A percentile compares a stretch with the other conserved stretches of the same genome.
Evolutionary conservation across 768 basidiomycete genomes (phyloP).

Genomic region (Stropharia rugosoannulata): DNA sequence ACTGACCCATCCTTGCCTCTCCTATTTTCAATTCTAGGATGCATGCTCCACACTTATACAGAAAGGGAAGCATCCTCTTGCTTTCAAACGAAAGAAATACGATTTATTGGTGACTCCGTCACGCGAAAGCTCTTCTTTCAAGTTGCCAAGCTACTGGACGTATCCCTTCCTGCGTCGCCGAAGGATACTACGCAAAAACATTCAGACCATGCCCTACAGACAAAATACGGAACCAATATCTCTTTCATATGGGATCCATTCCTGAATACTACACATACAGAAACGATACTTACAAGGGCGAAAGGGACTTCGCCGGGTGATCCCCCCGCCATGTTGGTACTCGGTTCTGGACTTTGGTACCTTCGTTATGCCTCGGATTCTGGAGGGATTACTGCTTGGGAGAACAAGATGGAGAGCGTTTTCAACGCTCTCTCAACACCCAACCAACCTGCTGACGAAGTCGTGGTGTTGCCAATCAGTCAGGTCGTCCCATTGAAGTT

Average conservation of each 20-base stretch:
- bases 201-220: conserved; percentile 52
- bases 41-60: conserved; percentile 72
- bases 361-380: conserved; percentile 71
- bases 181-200: conserved; percentile 67
- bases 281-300: conserved; percentile 36
- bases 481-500: conserved; percentile 68
- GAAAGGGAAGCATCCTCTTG: conserved; percentile 54
- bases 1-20: neutral
- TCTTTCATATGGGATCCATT: conserved; percentile 87
- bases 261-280: conserved; percentile 65
- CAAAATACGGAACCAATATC: conserved; percentile 45
- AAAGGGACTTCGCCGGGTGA: neutral
- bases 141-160: conserved; percentile 60
- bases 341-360: conserved; percentile 91
- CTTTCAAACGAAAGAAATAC: conserved; percentile 54
- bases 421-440: conserved; percentile 46
- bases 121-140: conserved; percentile 81
- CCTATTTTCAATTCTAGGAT: conserved; percentile 48
- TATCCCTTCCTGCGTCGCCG: conserved; percentile 49
- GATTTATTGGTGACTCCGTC: conserved; percentile 86
- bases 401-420: conserved; percentile 66
- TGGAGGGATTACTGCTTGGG: conserved; percentile 80
- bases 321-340: conserved; percentile 59
- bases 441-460: conserved; percentile 59
- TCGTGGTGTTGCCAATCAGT: conserved; percentile 80